Evolutionary conservation across 2,329 filamentous ascomycete genomes (phyloP).

Genomic region (Aspergillus aculeatinus): DNA sequence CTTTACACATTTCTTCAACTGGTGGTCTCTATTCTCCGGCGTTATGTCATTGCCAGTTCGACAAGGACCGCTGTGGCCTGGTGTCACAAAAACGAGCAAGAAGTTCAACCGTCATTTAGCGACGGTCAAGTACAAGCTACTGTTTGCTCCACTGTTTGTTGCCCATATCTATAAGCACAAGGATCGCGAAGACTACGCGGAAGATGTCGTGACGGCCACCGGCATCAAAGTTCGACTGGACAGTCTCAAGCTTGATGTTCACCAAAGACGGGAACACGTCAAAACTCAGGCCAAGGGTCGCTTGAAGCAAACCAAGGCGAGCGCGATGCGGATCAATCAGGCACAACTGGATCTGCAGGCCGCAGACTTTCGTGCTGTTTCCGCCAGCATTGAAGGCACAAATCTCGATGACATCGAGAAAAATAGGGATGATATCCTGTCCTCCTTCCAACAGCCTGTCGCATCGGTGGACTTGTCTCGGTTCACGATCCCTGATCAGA

Average conservation of each 20-base stretch:
- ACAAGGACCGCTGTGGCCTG: conserved; percentile 87
- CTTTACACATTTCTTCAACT: conserved; percentile 97
- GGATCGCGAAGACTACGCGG: conserved; percentile 80
- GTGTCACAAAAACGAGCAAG: conserved; percentile 93
- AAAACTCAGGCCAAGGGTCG: conserved; percentile 74
- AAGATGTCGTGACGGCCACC: conserved; percentile 80
- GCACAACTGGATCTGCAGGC: conserved; percentile 89
- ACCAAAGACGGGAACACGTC: conserved; percentile 91
- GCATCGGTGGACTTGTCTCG: conserved; percentile 67
- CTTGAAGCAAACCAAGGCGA: conserved; percentile 76
- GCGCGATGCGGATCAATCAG: conserved; percentile 91
- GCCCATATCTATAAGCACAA: conserved; percentile 99
- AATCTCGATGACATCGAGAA: conserved; percentile 71
- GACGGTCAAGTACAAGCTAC: conserved; percentile 97
- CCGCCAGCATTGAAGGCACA: conserved; percentile 81
- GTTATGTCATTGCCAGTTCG: conserved; percentile 92
- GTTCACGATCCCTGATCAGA: conserved; percentile 93
- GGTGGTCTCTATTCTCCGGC: conserved; percentile 96
- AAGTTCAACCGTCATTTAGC: conserved; percentile 96
- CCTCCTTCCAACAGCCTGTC: conserved; percentile 54
- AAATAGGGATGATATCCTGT: conserved; percentile 57
- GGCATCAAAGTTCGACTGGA: conserved; percentile 95
- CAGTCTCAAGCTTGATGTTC: conserved; percentile 95
- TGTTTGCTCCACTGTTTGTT: conserved; percentile 88
- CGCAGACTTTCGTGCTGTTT: conserved; percentile 89